A percentile compares a stretch with the other conserved stretches of the same genome.
phyloP scores from a whole-genome alignment of 805 yeast genomes.

The Cyberlindnera veronae region DNA sequence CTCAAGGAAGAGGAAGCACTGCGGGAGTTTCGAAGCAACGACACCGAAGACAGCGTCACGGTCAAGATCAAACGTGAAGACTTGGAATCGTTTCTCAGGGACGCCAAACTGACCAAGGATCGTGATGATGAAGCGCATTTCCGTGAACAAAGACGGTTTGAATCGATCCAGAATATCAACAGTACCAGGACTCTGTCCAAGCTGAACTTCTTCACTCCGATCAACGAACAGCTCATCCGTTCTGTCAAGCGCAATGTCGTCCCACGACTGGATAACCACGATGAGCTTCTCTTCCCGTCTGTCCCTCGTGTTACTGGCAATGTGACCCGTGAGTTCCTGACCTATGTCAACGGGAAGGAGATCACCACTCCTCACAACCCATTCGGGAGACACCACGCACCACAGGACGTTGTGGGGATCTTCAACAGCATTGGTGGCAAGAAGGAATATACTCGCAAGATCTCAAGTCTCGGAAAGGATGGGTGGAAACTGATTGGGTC shows the following conservation, averaged over 20 bases:
- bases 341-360: constrained; percentile 13
- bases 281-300: constrained; percentile 25
- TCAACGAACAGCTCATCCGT: constrained; percentile 17
- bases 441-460: constrained; percentile 31
- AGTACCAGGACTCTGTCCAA: constrained; percentile 38
- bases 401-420: constrained; percentile 41
- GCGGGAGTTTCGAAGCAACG: constrained; percentile 1
- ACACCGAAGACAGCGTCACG: background rate
- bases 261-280: constrained; percentile 17
- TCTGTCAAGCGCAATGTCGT: constrained; percentile 11
- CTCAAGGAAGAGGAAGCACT: constrained; percentile 1
- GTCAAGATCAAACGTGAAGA: constrained; percentile 17
- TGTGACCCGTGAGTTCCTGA: constrained; percentile 25
- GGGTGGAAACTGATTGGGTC: constrained; percentile 31
- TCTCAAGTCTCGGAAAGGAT: constrained; percentile 41
- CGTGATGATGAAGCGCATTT: constrained; percentile 41
- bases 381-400: constrained; percentile 32
- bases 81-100: constrained; percentile 40
- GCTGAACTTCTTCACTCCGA: constrained; percentile 40
- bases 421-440: constrained; percentile 39
- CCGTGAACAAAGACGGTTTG: constrained; percentile 48
- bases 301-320: constrained; percentile 8
- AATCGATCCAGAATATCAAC: constrained; percentile 31
- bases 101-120: constrained; percentile 40
- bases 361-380: constrained; percentile 35